phyloP scores from a whole-genome alignment of 768 basidiomycete species.

The Phlegmacium glaucopus region DNA sequence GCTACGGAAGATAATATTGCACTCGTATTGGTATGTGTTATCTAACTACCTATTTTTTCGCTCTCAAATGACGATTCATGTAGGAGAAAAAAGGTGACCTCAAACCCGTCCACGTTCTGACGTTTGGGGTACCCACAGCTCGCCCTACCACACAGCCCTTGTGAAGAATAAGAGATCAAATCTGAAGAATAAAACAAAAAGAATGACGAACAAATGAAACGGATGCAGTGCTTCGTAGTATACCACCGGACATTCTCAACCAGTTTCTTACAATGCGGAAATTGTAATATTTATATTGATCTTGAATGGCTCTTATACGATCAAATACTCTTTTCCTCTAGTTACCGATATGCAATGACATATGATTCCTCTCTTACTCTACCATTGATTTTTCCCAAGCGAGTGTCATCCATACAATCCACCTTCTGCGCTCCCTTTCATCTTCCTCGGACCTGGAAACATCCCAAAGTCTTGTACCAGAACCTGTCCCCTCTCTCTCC shows the following conservation, averaged over 20 bases:
- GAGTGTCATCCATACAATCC: conserved; percentile 68
- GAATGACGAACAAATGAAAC: conserved; percentile 2
- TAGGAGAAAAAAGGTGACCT: conserved; percentile 38
- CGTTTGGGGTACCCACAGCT: conserved; percentile 34
- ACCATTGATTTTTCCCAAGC: conserved; percentile 36
- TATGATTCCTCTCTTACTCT: not conserved
- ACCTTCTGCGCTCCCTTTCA: conserved; percentile 63
- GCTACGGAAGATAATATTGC: conserved; percentile 62
- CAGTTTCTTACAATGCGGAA: no score
- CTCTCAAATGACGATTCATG: conserved; percentile 2
- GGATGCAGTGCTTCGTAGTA: no score
- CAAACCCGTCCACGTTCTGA: conserved; percentile 43
- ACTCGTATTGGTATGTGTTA: conserved; percentile 45
- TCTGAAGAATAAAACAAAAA: not conserved
- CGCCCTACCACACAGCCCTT: conserved; percentile 20
- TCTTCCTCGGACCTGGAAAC: conserved; percentile 52
- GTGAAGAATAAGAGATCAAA: not conserved
- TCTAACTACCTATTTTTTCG: not conserved
- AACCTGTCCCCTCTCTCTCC: conserved; percentile 48
- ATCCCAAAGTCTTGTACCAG: conserved; percentile 44
- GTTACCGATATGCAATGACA: not conserved
- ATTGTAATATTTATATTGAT: no score
- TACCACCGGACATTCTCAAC: no score
- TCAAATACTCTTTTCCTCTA: conserved; percentile 9
- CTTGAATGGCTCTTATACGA: no score